Evolutionary conservation across 129 eudicot genomes (phyloP).

Genomic region (Oenanthe sinensis): DNA sequence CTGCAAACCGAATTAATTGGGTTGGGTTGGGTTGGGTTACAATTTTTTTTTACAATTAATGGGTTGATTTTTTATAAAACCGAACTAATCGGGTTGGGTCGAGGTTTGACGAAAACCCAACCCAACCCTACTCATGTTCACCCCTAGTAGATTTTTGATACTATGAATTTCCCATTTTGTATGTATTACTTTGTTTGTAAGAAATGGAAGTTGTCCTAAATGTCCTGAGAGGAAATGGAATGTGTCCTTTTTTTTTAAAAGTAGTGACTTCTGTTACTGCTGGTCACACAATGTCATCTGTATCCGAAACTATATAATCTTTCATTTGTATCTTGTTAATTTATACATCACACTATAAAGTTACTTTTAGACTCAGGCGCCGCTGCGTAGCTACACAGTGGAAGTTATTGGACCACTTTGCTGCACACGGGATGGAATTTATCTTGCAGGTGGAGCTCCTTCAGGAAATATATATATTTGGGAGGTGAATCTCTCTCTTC

Average conservation of each 20-base stretch:
- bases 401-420: slow-evolving; percentile 42
- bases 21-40: too few relatives aligned
- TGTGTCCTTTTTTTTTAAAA: neutral
- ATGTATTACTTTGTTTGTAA: neutral
- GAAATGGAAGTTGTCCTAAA: neutral
- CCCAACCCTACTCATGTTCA: too few relatives aligned
- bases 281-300: neutral
- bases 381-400: slow-evolving; percentile 24
- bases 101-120: too few relatives aligned
- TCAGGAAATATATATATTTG: slow-evolving; percentile 40
- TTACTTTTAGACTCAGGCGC: slow-evolving; percentile 25
- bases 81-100: too few relatives aligned
- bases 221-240: neutral
- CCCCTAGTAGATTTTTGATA: too few relatives aligned
- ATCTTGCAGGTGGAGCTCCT: slow-evolving; percentile 43
- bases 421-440: slow-evolving; percentile 35
- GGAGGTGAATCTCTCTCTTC: slow-evolving; percentile 28
- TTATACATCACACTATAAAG: neutral
- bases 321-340: neutral
- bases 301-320: neutral
- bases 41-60: too few relatives aligned
- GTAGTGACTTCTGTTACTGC: neutral
- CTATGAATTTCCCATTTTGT: too few relatives aligned
- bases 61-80: too few relatives aligned
- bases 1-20: too few relatives aligned